Percentiles rank a stretch among this genome's conserved stretches.
These are phyloP conservation scores for Penicillium sp. DNA, from an alignment of 2,329 filamentous ascomycete genomes.

Conservation along the genomic window DNA sequence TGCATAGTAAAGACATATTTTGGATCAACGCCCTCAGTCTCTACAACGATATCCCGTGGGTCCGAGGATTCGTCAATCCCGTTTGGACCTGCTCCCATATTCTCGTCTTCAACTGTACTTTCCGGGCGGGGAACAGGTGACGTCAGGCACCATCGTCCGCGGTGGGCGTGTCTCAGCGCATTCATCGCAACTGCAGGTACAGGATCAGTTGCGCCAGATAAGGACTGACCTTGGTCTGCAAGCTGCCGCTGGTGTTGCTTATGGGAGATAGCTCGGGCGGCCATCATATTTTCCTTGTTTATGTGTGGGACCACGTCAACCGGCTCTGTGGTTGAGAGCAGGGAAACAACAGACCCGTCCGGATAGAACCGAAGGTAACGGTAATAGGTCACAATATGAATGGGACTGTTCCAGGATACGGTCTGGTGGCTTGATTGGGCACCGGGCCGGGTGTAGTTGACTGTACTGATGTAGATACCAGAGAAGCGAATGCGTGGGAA, in stretches of 20 bases:
- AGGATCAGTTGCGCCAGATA: slow-evolving; percentile 28
- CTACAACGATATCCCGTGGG: slow-evolving; percentile 68
- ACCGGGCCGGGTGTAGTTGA: slow-evolving; percentile 88
- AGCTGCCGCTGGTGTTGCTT: slow-evolving; percentile 40
- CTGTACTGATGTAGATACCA: slow-evolving; percentile 93
- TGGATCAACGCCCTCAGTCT: slow-evolving; percentile 76
- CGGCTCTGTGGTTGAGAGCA: slow-evolving; percentile 80
- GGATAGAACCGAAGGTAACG: slow-evolving; percentile 94
- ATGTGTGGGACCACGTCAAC: slow-evolving; percentile 84
- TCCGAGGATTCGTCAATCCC: slow-evolving; percentile 22
- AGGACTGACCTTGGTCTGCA: slow-evolving; percentile 40
- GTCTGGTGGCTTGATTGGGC: slow-evolving; percentile 66
- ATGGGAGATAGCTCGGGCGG: slow-evolving; percentile 33
- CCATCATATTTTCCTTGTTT: slow-evolving; percentile 65
- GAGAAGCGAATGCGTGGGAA: slow-evolving; percentile 90
- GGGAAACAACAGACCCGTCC: slow-evolving; percentile 77
- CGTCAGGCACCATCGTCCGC: slow-evolving; percentile 66
- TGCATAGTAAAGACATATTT: slow-evolving; percentile 88
- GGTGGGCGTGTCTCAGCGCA: slow-evolving; percentile 68
- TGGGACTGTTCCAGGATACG: slow-evolving; percentile 74
- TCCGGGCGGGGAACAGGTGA: slow-evolving; percentile 42
- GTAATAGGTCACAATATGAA: slow-evolving; percentile 97
- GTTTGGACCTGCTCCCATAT: slow-evolving; percentile 36
- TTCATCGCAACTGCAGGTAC: slow-evolving; percentile 43
- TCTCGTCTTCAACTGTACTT: slow-evolving; percentile 12